These are phyloP conservation scores for Endothia cerciana DNA, from an alignment of 2,329 filamentous ascomycete genomes.

Conservation along the genomic window DNA sequence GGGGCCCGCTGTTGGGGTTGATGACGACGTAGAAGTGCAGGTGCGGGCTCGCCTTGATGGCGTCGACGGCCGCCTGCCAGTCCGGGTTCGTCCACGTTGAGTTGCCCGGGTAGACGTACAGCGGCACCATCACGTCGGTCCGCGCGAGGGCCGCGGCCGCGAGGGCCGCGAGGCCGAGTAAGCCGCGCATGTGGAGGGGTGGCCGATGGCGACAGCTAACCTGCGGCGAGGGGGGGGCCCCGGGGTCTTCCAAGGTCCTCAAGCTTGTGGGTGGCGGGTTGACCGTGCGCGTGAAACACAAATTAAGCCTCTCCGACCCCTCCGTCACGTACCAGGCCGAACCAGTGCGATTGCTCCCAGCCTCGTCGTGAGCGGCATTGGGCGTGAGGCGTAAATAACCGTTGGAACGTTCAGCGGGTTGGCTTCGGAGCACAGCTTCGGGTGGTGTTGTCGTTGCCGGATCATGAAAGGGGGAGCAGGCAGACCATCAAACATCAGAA, in stretches of 20 bases:
- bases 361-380: background rate
- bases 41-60: slow-evolving; percentile 24
- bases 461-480: background rate
- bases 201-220: background rate
- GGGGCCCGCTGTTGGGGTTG: slow-evolving; percentile 30
- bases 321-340: background rate
- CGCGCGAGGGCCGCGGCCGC: slow-evolving; percentile 21
- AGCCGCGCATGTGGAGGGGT: slow-evolving; percentile 16
- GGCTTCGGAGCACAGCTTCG: slow-evolving; percentile 8
- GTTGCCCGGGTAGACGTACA: slow-evolving; percentile 28
- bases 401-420: background rate
- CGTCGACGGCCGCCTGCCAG: slow-evolving; percentile 28
- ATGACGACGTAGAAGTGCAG: slow-evolving; percentile 29
- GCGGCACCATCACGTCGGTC: slow-evolving; percentile 27
- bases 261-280: no score
- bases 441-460: background rate
- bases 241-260: no score
- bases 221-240: no score
- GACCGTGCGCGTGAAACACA: background rate
- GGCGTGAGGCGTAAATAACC: background rate
- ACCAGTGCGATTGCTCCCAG: background rate
- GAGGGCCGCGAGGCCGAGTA: slow-evolving; percentile 19
- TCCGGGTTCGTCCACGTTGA: slow-evolving; percentile 28
- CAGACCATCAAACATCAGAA: background rate
- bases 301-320: background rate